Conservation (phyloP, 2,329 filamentous ascomycete species). For the Keithomyces neogunnii region DNA sequence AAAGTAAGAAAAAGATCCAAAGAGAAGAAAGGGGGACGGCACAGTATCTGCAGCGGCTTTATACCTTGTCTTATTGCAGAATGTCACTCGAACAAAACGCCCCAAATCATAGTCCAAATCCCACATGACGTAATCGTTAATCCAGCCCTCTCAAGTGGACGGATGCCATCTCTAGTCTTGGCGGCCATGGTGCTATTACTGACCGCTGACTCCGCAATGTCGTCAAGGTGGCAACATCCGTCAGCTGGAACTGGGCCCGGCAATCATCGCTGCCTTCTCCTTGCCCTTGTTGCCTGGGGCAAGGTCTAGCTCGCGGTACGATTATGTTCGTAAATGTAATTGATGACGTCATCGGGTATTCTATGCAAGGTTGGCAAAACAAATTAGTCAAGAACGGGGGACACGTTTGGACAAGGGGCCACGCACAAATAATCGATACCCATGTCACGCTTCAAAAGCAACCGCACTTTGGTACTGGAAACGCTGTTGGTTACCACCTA, state of each 20-base stretch:
- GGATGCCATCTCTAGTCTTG: no score
- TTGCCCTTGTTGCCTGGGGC: conserved; percentile 17
- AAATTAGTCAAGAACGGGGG: no score
- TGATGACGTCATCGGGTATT: conserved; percentile 62
- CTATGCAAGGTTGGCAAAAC: conserved; percentile 10
- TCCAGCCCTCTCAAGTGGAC: no score
- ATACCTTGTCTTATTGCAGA: no score
- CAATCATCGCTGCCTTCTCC: conserved; percentile 11
- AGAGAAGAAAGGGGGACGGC: no score
- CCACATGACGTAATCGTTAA: no score
- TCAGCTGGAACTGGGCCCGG: conserved; percentile 21
- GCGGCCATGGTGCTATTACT: no score
- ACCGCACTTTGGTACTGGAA: conserved; percentile 71
- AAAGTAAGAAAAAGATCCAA: no score
- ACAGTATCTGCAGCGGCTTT: no score
- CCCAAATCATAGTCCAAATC: no score
- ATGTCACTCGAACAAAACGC: no score
- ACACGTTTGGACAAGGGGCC: no score
- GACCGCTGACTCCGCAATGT: neutral
- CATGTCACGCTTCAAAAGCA: conserved; percentile 73
- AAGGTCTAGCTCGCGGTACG: conserved; percentile 44
- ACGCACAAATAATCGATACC: conserved; percentile 60
- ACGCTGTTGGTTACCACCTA: conserved; percentile 69
- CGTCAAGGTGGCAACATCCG: neutral
- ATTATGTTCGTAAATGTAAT: conserved; percentile 61